Percentiles rank a stretch among this genome's conserved stretches.
phyloP scores from a whole-genome alignment of 495 filamentous ascomycete genomes.

The Aspergillus nidulans region DNA sequence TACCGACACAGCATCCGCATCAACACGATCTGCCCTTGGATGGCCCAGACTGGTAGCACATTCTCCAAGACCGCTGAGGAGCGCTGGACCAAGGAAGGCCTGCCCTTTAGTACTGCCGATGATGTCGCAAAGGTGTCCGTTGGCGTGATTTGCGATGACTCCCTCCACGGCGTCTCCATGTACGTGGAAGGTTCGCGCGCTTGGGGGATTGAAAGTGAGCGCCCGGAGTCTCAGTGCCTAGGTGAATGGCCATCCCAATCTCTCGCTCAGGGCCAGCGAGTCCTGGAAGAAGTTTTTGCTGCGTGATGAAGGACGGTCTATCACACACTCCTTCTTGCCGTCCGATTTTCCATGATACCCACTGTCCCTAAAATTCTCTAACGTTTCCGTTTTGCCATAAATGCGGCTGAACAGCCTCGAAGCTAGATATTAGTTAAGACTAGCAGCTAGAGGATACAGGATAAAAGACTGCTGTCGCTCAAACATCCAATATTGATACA shows the following conservation, averaged over 20 bases:
- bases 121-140: constrained; percentile 43
- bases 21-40: constrained; percentile 54
- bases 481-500: no score
- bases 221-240: constrained; percentile 40
- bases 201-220: constrained; percentile 47
- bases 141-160: constrained; percentile 32
- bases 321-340: background rate
- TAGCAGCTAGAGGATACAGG: no score
- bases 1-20: constrained; percentile 42
- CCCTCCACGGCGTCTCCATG: constrained; percentile 42
- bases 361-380: no score
- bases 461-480: no score
- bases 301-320: constrained; percentile 6
- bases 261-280: constrained; percentile 34
- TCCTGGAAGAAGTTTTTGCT: constrained; percentile 14
- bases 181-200: constrained; percentile 45
- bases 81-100: constrained; percentile 38
- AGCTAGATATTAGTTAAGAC: no score
- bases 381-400: no score
- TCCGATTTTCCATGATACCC: background rate
- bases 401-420: no score
- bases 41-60: constrained; percentile 38
- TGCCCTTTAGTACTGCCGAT: constrained; percentile 41
- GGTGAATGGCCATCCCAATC: constrained; percentile 35
- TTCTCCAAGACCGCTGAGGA: constrained; percentile 37